A percentile compares a stretch with the other conserved stretches of the same genome.
Evolutionary conservation across 176 grass and related monocot species (phyloP).

Genomic region (Oryza punctata): DNA sequence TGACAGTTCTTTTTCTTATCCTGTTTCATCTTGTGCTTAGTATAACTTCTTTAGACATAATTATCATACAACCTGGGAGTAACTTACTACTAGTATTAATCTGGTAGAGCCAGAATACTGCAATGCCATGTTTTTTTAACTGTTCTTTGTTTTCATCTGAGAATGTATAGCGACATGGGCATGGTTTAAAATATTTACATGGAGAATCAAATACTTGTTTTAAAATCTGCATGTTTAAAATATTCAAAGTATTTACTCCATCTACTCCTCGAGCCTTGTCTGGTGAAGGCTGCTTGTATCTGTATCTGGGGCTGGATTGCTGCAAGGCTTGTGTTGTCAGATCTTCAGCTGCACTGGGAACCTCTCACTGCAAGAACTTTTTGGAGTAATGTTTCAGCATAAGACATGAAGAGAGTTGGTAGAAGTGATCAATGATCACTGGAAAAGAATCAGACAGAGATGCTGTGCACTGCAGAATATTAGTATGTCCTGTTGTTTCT

Average conservation of each 20-base stretch:
- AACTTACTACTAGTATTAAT: background rate
- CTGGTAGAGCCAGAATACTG: background rate
- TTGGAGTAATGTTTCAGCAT: slow-evolving; percentile 6
- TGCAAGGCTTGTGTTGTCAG: background rate
- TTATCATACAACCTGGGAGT: background rate
- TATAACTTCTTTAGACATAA: slow-evolving; percentile 19
- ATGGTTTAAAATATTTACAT: background rate
- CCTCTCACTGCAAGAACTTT: slow-evolving; percentile 4
- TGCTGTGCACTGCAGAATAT: background rate
- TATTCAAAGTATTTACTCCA: background rate
- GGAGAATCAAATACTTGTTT: background rate
- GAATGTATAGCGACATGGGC: background rate
- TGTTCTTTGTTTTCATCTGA: background rate
- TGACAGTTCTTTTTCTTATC: slow-evolving; percentile 27
- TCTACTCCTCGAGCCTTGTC: background rate
- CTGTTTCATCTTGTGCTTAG: slow-evolving; percentile 26
- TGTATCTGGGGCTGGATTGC: background rate
- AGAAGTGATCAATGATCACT: slow-evolving; percentile 13
- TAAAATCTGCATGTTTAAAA: background rate
- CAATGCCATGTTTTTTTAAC: background rate
- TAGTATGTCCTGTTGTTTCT: no score
- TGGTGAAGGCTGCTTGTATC: background rate
- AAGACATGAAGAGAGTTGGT: background rate
- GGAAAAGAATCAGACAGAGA: background rate
- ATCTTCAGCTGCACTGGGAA: background rate